These are phyloP conservation scores for Fusarium newnesense DNA, from an alignment of 2,329 filamentous ascomycete genomes.

Conservation along the genomic window DNA sequence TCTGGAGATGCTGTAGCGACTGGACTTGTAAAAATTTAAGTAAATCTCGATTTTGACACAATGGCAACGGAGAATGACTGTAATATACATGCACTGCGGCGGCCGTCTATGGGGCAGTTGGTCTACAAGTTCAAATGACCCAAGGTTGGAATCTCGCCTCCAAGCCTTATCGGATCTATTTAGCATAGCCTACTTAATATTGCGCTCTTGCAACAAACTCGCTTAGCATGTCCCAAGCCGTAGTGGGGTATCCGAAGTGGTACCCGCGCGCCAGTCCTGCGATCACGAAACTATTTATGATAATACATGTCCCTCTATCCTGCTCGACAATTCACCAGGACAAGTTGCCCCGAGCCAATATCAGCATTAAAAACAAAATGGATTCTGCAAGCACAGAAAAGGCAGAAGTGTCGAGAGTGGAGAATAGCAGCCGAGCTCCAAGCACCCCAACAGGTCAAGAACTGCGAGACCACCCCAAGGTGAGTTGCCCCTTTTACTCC, in stretches of 20 bases:
- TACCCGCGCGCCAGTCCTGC: neutral
- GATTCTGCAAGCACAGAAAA: neutral
- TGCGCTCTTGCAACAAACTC: neutral
- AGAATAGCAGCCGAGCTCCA: neutral
- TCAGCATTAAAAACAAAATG: neutral
- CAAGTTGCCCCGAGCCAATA: rapidly evolving
- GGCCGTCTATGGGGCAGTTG: no score
- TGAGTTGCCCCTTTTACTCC: neutral
- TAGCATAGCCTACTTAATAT: neutral
- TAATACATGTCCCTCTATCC: neutral
- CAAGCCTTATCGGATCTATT: neutral
- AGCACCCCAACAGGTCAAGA: neutral
- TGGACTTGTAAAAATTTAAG: neutral
- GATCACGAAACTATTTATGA: neutral
- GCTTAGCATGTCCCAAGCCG: neutral
- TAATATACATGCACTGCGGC: no score
- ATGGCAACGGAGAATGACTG: no score
- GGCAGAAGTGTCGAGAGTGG: neutral
- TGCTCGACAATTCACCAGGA: neutral
- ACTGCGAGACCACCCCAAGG: neutral
- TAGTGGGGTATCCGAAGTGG: neutral
- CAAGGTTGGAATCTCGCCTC: neutral
- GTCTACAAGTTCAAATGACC: neutral
- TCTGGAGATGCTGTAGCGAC: neutral
- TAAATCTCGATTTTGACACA: neutral